Percentiles rank a stretch among this genome's conserved stretches.
These are phyloP conservation scores for Mrakiaceae sp. DNA, from an alignment of 1,284 basidiomycete genomes.

Conservation along the genomic window DNA sequence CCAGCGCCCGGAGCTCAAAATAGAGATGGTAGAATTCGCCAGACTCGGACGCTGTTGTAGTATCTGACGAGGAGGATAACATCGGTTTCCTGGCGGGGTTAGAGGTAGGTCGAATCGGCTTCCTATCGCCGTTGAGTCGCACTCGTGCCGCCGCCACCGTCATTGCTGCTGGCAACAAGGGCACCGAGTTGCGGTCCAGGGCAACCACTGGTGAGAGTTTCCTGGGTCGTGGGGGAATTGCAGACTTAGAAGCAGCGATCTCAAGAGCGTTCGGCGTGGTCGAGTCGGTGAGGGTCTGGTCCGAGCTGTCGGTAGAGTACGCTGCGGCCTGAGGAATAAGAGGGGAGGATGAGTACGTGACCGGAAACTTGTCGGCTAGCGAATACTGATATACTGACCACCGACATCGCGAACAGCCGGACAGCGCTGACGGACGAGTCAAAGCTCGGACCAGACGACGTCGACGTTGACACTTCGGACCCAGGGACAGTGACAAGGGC, in stretches of 20 bases:
- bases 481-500: slow-evolving; percentile 65
- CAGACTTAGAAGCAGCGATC: slow-evolving; percentile 18
- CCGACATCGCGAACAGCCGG: slow-evolving; percentile 80
- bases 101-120: too few relatives aligned
- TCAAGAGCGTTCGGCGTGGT: slow-evolving; percentile 39
- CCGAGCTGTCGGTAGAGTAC: slow-evolving; percentile 53
- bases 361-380: not conserved
- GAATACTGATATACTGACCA: slow-evolving; percentile 29
- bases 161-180: too few relatives aligned
- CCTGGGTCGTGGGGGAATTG: slow-evolving; percentile 30
- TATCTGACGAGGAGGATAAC: too few relatives aligned
- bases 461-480: slow-evolving; percentile 30
- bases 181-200: too few relatives aligned
- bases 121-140: too few relatives aligned
- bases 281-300: slow-evolving; percentile 48
- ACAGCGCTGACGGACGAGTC: slow-evolving; percentile 51
- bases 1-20: slow-evolving; percentile 80
- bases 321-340: slow-evolving; percentile 44
- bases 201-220: not conserved
- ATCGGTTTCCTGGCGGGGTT: too few relatives aligned
- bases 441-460: too few relatives aligned
- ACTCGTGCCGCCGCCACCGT: too few relatives aligned
- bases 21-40: slow-evolving; percentile 77
- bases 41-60: too few relatives aligned
- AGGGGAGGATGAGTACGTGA: too few relatives aligned